A percentile compares a stretch with the other conserved stretches of the same genome.
These are phyloP conservation scores for Mycena maculata DNA, from an alignment of 768 basidiomycete genomes.

Conservation along the genomic window DNA sequence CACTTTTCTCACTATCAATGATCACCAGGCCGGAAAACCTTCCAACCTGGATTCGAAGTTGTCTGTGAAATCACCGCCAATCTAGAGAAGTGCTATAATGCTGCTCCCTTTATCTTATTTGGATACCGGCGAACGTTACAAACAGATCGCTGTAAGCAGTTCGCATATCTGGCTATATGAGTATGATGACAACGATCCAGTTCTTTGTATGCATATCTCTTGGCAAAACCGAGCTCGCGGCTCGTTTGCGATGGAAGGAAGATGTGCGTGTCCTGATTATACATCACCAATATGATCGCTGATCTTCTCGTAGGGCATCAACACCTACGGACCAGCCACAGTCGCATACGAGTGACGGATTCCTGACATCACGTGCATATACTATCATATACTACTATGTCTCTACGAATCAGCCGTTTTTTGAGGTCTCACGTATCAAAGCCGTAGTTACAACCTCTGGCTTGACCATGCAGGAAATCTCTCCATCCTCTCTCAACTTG, in stretches of 20 bases:
- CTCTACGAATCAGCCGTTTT: neutral
- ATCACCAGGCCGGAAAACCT: slow-evolving; percentile 3
- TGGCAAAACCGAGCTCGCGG: slow-evolving; percentile 37
- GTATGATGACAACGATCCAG: neutral
- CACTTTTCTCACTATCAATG: no score
- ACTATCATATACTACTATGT: neutral
- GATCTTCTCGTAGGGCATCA: slow-evolving; percentile 15
- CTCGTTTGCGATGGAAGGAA: slow-evolving; percentile 35
- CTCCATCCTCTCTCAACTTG: neutral
- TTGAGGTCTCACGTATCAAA: neutral
- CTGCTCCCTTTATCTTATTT: neutral
- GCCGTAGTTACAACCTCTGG: slow-evolving; percentile 15
- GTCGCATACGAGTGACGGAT: slow-evolving; percentile 31
- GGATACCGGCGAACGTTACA: neutral
- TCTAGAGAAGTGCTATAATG: slow-evolving; percentile 13
- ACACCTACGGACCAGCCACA: slow-evolving; percentile 34
- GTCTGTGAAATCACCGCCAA: slow-evolving; percentile 30
- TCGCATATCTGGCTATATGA: neutral
- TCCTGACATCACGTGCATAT: neutral
- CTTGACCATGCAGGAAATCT: neutral
- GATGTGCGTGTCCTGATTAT: slow-evolving; percentile 16
- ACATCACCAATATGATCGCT: neutral
- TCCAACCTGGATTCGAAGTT: slow-evolving; percentile 32
- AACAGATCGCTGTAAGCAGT: slow-evolving; percentile 5
- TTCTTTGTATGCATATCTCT: slow-evolving; percentile 33